A percentile compares a stretch with the other conserved stretches of the same genome.
These are phyloP conservation scores for Hypseocharis bilobata DNA, from an alignment of 441 rosid species.

Conservation along the genomic window DNA sequence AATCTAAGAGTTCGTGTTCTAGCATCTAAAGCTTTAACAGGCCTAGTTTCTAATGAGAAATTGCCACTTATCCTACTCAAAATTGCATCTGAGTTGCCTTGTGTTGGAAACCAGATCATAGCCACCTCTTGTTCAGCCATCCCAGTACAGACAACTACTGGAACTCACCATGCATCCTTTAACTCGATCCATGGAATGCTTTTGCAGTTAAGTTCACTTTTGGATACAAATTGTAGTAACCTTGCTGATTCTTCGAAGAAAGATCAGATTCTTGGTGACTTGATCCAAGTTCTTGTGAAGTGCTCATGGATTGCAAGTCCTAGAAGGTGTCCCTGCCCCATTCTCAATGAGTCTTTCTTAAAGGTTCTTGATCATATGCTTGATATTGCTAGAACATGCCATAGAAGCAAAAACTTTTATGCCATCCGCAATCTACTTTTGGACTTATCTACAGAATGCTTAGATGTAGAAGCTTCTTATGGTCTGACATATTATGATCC, in stretches of 20 bases:
- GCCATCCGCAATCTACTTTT: constrained; percentile 46
- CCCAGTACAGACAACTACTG: constrained; percentile 17
- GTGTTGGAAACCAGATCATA: constrained; percentile 18
- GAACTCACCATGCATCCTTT: constrained; percentile 32
- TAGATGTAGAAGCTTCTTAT: constrained; percentile 51
- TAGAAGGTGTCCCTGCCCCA: constrained; percentile 61
- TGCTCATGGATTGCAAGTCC: constrained; percentile 76
- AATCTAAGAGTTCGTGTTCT: constrained; percentile 78
- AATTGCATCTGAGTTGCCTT: constrained; percentile 67
- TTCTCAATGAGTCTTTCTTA: constrained; percentile 62
- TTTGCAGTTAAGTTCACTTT: constrained; percentile 69
- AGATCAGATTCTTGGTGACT: constrained; percentile 62
- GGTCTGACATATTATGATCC: constrained; percentile 66
- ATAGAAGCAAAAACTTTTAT: constrained; percentile 29
- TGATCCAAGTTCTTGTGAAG: constrained; percentile 42
- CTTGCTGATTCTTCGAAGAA: constrained; percentile 62
- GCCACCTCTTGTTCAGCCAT: constrained; percentile 18
- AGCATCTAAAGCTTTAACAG: constrained; percentile 87
- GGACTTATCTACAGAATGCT: constrained; percentile 55
- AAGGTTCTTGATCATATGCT: constrained; percentile 74
- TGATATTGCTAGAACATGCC: constrained; percentile 48
- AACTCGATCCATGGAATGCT: constrained; percentile 78
- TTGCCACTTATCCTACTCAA: constrained; percentile 46
- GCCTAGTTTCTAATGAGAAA: constrained; percentile 89
- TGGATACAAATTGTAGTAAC: constrained; percentile 72